Base-by-base conservation (phyloP, 768 basidiomycete genomes). In the Tulasnella sp. region DNA sequence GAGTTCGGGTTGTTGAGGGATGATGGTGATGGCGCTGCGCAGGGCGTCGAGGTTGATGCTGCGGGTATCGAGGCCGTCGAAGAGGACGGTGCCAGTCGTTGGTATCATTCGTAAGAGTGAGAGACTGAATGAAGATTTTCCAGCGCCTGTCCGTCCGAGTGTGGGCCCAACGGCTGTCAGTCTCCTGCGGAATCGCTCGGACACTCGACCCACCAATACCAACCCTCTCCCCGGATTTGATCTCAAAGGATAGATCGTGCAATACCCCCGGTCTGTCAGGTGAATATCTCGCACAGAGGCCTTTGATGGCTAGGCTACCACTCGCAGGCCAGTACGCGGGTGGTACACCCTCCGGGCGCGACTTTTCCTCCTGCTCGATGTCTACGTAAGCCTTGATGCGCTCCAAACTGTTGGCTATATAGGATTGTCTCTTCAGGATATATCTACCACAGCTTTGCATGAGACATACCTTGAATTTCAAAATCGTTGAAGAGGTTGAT, bases 241-340 rank as follows among this genome's bases (percentile, higher is more conserved):
- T 74, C 50, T 72, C 76, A 12, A 85, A 67, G 14, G 75, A 72
- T 64, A 85, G 74, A 6, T 81, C 76, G 6, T 80, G 75, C 6
- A 86, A 70, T 0, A 84, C 80, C 15, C 71, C 66, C 1, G 80
- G 81, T 1, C 79, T 78, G 57, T 78, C 77, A 2, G 53, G 36
- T 21, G 73, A 74, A 59, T 78, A 78, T 39, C 70, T 67, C 0
- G 81, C 80, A 11, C 71, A 74, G 3, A 82, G 67, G 31, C 74
- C 71, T 58, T 81, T 74, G 1, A 79, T 74, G 3, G 67, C 63
- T n/a, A 82, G 68, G 11, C 72, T 67, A 1, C 81, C 81, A 31
- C 75, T 76, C 1, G 80, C 71, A 3, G 81, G 81, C 81, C 81
- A 83, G 57, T 79, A 76, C 0, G 81, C 80, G 4, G 81, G 79